Evolutionary conservation across 768 basidiomycete species (phyloP), one percentile per base, ranked within the genome.

Genomic region (Terana coerulea): DNA sequence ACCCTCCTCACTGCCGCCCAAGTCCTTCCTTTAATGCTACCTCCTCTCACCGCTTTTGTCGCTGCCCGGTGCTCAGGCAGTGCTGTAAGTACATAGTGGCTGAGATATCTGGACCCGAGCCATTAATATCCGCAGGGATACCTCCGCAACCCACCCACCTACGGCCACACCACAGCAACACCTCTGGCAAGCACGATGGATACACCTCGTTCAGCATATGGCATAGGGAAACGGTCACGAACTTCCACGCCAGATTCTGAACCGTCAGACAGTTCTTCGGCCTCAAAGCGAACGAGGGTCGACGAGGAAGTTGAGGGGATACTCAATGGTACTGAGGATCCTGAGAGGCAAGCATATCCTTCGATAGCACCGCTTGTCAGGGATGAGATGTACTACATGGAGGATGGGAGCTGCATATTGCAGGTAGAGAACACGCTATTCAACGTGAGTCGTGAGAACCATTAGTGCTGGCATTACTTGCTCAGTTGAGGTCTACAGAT

Each of bases 391-490:
- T 57, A 54, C 31, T 57, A 57, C 39, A 3, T 57, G 24, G 19
- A 51, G 17, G 56, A 57, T 31, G 56, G 56, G 11, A 57, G 56
- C 44, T 54, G 47, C 29, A 34, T 57, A 2, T 21, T 57, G 47
- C 41, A 34, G 28, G 56, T 57, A 22, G 53, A 57, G 37, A 51
- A 47, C 21, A 57, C 56, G 5, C 45, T 57, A 17, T 57, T 57
- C 47, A 57, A 57, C 36, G 56, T 57, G 30, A 31, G 56, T 51
- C 17, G 19, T 17, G 12, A 47, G 24, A 14, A 33, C 47, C 19
- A 6, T 35, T n/a, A 33, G 24, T 34, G 10, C 10, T 34, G 17
- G 10, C 33, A 10, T 25, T 28, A 15, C 8, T 28, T 8, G 8
- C 19, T 9, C 5, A 2, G 1, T 22, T 25, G 25, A 5, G 12